Percentiles rank a stretch among this genome's conserved stretches.
phyloP scores from a whole-genome alignment of 75 land plant species.

The Adiantum capillusveneris region DNA sequence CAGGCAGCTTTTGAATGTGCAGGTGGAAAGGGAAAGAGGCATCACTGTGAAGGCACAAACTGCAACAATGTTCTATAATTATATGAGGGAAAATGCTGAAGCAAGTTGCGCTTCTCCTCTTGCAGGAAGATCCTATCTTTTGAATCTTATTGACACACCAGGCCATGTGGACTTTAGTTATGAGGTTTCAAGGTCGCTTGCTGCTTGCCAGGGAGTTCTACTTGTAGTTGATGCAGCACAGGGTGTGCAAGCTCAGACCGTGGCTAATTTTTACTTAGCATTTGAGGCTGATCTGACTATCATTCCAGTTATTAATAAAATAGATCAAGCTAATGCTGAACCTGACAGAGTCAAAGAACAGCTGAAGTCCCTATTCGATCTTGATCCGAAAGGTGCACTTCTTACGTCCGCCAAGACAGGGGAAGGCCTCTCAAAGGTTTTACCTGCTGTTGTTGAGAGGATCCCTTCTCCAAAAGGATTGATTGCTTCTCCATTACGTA shows the following conservation, averaged over 20 bases:
- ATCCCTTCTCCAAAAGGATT: conserved; percentile 78
- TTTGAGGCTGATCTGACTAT: conserved; percentile 84
- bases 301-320: conserved; percentile 45
- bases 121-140: too few relatives aligned
- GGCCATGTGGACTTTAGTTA: too few relatives aligned
- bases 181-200: conserved; percentile 97
- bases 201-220: conserved; percentile 96
- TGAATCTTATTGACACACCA: too few relatives aligned
- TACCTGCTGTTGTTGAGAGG: conserved; percentile 92
- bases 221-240: conserved; percentile 97
- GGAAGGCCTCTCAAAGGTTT: conserved; percentile 73
- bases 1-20: too few relatives aligned
- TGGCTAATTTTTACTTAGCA: conserved; percentile 39
- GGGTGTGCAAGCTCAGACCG: conserved; percentile 92
- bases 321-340: conserved; percentile 95
- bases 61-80: conserved; percentile 86
- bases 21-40: conserved; percentile 93
- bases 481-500: conserved; percentile 41
- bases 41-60: conserved; percentile 99
- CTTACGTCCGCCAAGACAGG: conserved; percentile 87
- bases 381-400: conserved; percentile 3
- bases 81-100: conserved; percentile 14
- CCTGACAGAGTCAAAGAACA: conserved; percentile 71
- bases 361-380: background rate
- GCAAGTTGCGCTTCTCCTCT: too few relatives aligned